These are phyloP conservation scores for Paramyrothecium sp. DNA, from an alignment of 2,329 filamentous ascomycete species.

Conservation along the genomic window DNA sequence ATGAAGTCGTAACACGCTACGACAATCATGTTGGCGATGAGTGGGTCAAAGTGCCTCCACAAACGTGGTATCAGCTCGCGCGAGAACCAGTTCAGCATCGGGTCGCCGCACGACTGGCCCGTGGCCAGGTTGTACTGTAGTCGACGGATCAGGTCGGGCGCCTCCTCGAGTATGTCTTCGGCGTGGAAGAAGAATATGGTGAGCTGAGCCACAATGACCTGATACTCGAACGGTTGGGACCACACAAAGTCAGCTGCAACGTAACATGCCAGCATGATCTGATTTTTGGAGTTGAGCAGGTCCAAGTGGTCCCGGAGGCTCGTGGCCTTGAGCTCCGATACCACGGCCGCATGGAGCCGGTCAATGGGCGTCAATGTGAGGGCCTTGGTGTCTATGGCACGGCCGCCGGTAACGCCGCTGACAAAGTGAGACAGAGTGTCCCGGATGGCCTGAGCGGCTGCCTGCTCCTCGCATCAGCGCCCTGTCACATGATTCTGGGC, in stretches of 20 bases:
- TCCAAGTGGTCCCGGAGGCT: slow-evolving; percentile 7
- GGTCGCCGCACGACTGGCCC: slow-evolving; percentile 2
- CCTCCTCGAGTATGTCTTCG: slow-evolving; percentile 4
- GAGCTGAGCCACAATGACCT: slow-evolving; percentile 4
- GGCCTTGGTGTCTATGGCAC: slow-evolving; percentile 2
- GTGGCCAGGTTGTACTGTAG: slow-evolving; percentile 5
- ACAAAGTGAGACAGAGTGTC: slow-evolving; percentile 4
- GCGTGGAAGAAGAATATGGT: slow-evolving; percentile 9
- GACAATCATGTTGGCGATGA: slow-evolving; percentile 7
- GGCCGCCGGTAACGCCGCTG: slow-evolving; percentile 4
- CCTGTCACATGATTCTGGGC: too few relatives aligned
- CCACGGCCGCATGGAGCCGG: slow-evolving; percentile 3
- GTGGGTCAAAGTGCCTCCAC: slow-evolving; percentile 5
- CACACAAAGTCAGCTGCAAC: slow-evolving; percentile 7
- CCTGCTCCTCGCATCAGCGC: too few relatives aligned
- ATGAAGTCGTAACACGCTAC: slow-evolving; percentile 17
- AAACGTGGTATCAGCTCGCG: slow-evolving; percentile 4
- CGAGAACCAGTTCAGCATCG: slow-evolving; percentile 6
- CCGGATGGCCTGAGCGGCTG: neutral
- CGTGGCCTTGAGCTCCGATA: slow-evolving; percentile 2
- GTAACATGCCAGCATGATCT: slow-evolving; percentile 8
- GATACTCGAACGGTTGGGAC: slow-evolving; percentile 7
- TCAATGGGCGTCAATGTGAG: slow-evolving; percentile 2
- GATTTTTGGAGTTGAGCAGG: slow-evolving; percentile 7
- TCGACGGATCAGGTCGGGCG: slow-evolving; percentile 2